Conservation (phyloP, 1,284 basidiomycete genomes). For the Cutaneotrichosporon cavernicola region DNA sequence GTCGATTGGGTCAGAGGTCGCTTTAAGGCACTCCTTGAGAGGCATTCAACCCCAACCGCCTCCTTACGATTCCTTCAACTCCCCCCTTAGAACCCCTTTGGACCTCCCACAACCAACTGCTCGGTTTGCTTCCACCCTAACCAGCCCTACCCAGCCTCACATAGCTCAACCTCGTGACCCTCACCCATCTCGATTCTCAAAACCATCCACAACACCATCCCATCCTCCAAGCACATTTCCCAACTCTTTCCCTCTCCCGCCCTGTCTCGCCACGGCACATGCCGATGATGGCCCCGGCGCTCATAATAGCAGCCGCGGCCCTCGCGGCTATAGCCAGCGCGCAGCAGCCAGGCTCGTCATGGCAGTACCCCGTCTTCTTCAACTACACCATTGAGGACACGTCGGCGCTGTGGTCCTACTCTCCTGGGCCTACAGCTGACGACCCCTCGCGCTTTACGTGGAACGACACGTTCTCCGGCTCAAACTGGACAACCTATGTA, state of each 20-base stretch:
- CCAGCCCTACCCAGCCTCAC: too few species aligned
- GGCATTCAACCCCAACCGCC: too few species aligned
- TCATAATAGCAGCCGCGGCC: constrained; percentile 5
- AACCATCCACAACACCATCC: background rate
- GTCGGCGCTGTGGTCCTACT: constrained; percentile 7
- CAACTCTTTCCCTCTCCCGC: background rate
- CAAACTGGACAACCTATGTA: constrained; percentile 10
- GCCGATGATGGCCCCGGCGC: constrained; percentile 6
- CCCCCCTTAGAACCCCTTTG: too few species aligned
- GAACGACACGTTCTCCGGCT: constrained; percentile 10
- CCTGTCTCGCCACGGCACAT: constrained; percentile 3
- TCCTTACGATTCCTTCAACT: too few species aligned
- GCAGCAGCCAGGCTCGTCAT: constrained; percentile 7
- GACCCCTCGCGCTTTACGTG: background rate
- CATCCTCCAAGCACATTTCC: background rate
- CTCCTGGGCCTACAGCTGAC: background rate
- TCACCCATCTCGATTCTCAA: background rate
- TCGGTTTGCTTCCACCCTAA: too few species aligned
- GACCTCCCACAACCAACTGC: too few species aligned
- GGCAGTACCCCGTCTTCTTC: constrained; percentile 10
- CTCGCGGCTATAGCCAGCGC: constrained; percentile 2
- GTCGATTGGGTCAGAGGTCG: too few species aligned
- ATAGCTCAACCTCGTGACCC: too few species aligned
- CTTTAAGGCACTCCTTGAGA: too few species aligned
- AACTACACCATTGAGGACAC: constrained; percentile 14